Base-by-base conservation (phyloP, 352 stramenopile species). In the Plasmopara viticola region DNA sequence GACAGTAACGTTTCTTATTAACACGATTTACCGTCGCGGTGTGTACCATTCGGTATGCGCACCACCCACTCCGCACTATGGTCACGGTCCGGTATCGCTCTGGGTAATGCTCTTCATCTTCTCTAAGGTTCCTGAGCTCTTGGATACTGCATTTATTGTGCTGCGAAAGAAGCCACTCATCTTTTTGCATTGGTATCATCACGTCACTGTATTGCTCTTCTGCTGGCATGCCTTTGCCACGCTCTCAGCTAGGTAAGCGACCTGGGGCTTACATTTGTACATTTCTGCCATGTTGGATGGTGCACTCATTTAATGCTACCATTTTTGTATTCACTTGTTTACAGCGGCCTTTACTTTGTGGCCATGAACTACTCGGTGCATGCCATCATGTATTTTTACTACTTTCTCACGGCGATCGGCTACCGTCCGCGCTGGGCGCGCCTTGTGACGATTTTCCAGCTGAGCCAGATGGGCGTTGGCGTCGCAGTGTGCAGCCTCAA, bases 111-210 rank as follows among this genome's bases (percentile, higher is more conserved):
- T 94, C 29, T 94, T 94, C 58, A 91, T 94, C 65, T 90, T 94
- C 57, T 94, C 83, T 57, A 94, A 94, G 70, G 74, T 90, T 55
- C 90, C 87, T 9, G 95, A 98, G 76, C 83, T 98, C 33, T 53
- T 98, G 42, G 95, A 99, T 70, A 99, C 95, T 29, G 80, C 91
- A 20, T 98, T 99, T 74, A 98, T 99, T 63, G 90, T 99, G 50
- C 74, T 98, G 51, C 86, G 95, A 71, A 98, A 98, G 76, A 98
- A 98, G 70, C 83, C 84, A 40, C 76, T 98, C 37, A 97, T 98
- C 61, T 98, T 99, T 66, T 72, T 99, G 44, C 95, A 99, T 72
- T 99, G 95, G 95, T 99, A 98, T 77, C 95, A 99, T 73, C 95
- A 99, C 70, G 92, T 98, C 66, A 98, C 95, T 13, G 95, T 99